These are phyloP conservation scores for Yamagishiella unicocca DNA, from an alignment of 139 green algal genomes.

Conservation along the genomic window DNA sequence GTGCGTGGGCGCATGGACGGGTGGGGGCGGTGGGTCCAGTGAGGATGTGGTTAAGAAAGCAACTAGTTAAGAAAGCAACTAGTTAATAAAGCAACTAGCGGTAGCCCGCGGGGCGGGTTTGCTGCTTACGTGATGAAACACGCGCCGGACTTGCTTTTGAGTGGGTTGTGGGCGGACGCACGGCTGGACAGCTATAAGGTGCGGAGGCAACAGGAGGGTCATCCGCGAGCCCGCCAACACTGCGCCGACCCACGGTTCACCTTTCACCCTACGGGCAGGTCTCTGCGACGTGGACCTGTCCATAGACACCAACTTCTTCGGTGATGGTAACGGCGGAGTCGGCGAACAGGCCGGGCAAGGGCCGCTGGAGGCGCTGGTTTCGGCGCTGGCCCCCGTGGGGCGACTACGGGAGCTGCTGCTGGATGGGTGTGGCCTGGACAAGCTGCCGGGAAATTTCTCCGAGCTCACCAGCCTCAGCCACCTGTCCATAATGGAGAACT, in stretches of 20 bases:
- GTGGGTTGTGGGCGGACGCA: too few species aligned
- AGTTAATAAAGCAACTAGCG: too few species aligned
- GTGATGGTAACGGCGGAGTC: background rate
- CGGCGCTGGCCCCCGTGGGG: background rate
- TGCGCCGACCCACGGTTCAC: background rate
- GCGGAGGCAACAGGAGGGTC: background rate
- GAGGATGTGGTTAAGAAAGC: too few species aligned
- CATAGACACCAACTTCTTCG: background rate
- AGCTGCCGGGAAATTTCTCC: constrained; percentile 2
- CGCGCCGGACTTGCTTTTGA: too few species aligned
- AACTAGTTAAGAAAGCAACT: too few species aligned
- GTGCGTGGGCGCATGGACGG: background rate
- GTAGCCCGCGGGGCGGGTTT: too few species aligned
- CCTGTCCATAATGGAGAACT: constrained; percentile 30
- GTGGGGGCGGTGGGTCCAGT: too few species aligned
- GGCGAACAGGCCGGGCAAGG: background rate
- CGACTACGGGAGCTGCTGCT: constrained; percentile 34
- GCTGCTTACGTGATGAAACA: too few species aligned
- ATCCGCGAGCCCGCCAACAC: background rate
- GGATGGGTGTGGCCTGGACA: constrained; percentile 8
- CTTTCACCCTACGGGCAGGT: background rate
- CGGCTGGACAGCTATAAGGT: too few species aligned
- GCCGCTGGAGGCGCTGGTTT: background rate
- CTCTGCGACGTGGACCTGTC: constrained; percentile 34
- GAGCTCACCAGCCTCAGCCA: constrained; percentile 14